Conservation (phyloP, 2,329 filamentous ascomycete species). For the Ophiostoma pallidulum region DNA sequence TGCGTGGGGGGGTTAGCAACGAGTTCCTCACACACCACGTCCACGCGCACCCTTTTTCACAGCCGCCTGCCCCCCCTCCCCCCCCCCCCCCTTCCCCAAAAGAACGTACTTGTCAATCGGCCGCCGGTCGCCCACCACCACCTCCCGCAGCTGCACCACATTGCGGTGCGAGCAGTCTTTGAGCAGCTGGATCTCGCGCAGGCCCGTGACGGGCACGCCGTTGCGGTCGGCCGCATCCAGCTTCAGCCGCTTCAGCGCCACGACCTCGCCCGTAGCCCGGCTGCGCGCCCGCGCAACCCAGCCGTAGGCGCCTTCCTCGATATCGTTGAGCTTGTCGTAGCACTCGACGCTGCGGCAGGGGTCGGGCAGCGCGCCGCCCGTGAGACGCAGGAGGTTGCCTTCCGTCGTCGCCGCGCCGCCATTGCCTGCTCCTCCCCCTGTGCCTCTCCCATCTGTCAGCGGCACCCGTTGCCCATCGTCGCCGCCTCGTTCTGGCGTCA, state of each 20-base stretch:
- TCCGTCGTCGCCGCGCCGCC: slow-evolving; percentile 13
- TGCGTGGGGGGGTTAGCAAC: too few species aligned
- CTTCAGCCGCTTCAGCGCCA: slow-evolving; percentile 91
- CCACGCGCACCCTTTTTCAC: too few species aligned
- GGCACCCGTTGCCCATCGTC: slow-evolving; percentile 17
- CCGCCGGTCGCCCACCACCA: slow-evolving; percentile 62
- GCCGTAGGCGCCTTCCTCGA: slow-evolving; percentile 95
- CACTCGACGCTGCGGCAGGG: slow-evolving; percentile 67
- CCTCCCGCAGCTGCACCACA: slow-evolving; percentile 71
- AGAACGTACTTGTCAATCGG: slow-evolving; percentile 42
- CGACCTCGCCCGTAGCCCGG: slow-evolving; percentile 62
- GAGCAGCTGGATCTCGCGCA: slow-evolving; percentile 89
- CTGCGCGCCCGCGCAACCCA: slow-evolving; percentile 82
- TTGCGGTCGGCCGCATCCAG: slow-evolving; percentile 64
- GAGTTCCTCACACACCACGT: too few species aligned
- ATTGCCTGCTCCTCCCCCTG: neutral
- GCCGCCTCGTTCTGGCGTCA: slow-evolving; percentile 40
- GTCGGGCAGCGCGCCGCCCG: slow-evolving; percentile 55
- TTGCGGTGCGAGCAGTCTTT: slow-evolving; percentile 72
- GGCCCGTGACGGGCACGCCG: slow-evolving; percentile 81
- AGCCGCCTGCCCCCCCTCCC: too few species aligned
- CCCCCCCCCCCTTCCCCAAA: too few species aligned
- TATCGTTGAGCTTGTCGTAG: slow-evolving; percentile 90
- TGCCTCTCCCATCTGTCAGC: slow-evolving; percentile 21
- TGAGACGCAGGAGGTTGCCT: slow-evolving; percentile 61